Conservation (phyloP, 495 filamentous ascomycete genomes). For the Podospora sp. region DNA sequence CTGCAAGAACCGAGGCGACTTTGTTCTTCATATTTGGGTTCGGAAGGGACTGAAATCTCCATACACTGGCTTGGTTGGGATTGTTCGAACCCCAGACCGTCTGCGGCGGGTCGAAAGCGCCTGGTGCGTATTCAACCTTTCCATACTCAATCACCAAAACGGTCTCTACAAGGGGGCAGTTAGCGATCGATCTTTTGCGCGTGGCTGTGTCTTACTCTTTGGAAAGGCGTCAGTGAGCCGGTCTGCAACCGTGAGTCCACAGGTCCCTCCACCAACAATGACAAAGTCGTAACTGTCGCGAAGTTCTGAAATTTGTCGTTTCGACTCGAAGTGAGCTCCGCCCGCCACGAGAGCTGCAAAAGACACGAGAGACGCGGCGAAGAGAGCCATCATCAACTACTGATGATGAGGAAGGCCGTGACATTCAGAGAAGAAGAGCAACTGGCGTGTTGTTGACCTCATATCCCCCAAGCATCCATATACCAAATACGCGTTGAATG, state of each 20-base stretch:
- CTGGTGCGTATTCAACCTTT: constrained; percentile 29
- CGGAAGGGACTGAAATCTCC: constrained; percentile 9
- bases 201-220: constrained; percentile 10
- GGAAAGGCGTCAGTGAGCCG: constrained; percentile 36
- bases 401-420: neutral
- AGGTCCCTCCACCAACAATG: constrained; percentile 44
- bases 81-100: constrained; percentile 10
- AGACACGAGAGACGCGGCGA: neutral
- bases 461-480: too few relatives aligned
- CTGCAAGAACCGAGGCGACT: constrained; percentile 33
- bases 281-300: constrained; percentile 41
- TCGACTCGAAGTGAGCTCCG: constrained; percentile 2
- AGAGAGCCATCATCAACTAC: neutral
- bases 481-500: too few relatives aligned
- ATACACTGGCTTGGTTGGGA: constrained; percentile 4
- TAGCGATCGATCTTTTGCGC: neutral
- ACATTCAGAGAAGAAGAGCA: too few relatives aligned
- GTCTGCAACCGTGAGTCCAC: constrained; percentile 44
- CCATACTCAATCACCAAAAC: constrained; percentile 49
- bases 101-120: constrained; percentile 26
- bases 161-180: constrained; percentile 30
- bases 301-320: constrained; percentile 26
- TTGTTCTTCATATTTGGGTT: constrained; percentile 30
- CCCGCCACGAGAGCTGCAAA: neutral
- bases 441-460: too few relatives aligned